These are phyloP conservation scores for Coemansia sp. DNA, from an alignment of 192 early-diverging fungal genomes.

Conservation along the genomic window DNA sequence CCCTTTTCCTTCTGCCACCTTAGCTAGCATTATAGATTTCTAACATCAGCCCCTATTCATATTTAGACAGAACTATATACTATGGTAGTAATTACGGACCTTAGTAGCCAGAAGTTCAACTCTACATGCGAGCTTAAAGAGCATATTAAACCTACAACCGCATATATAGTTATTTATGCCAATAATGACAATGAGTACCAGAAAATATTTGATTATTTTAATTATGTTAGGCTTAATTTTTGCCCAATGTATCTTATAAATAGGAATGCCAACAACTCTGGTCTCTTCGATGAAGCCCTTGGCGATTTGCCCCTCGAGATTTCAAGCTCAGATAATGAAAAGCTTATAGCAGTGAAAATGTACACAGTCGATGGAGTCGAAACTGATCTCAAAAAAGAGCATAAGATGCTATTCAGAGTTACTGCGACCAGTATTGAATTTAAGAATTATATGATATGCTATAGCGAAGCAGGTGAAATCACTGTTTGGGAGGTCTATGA, in stretches of 20 bases:
- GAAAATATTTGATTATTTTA: not conserved
- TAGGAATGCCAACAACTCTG: not conserved
- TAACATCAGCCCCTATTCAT: too few relatives aligned
- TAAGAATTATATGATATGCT: too few relatives aligned
- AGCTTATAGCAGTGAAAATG: not conserved
- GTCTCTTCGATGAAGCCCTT: not conserved
- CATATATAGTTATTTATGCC: not conserved
- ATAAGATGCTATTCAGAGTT: not conserved
- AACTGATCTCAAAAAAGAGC: not conserved
- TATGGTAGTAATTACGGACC: too few relatives aligned
- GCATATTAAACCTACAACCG: too few relatives aligned
- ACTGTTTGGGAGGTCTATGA: too few relatives aligned
- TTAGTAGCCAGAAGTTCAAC: too few relatives aligned
- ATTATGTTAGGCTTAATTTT: too few relatives aligned
- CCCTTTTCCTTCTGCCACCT: not conserved
- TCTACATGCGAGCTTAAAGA: too few relatives aligned
- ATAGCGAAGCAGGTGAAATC: too few relatives aligned
- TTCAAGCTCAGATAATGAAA: not conserved
- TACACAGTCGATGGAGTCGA: not conserved
- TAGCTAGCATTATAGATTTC: not conserved
- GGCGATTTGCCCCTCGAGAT: not conserved
- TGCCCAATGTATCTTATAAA: not conserved
- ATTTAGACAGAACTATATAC: too few relatives aligned
- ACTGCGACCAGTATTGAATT: too few relatives aligned
- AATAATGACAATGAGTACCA: not conserved